Evolutionary conservation across 192 early-diverging fungal species (phyloP).

Genomic region (Backusella liffmaniae): DNA sequence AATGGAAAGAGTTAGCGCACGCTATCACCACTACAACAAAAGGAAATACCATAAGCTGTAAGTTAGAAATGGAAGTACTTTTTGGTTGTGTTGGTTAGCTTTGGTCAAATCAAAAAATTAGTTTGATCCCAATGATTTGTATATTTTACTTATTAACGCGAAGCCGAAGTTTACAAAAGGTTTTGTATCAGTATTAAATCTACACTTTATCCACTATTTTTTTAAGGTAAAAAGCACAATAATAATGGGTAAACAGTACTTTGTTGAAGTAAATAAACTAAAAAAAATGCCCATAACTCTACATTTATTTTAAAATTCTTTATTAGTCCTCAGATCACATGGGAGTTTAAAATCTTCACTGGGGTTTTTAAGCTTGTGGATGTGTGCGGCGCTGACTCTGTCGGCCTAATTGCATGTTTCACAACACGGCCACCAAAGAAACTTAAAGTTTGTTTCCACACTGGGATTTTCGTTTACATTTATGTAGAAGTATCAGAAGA

Average conservation of each 20-base stretch:
- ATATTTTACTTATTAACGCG: too few relatives aligned
- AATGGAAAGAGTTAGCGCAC: too few relatives aligned
- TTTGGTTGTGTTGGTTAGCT: too few relatives aligned
- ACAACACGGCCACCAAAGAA: slow-evolving; percentile 6
- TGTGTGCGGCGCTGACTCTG: slow-evolving; percentile 1
- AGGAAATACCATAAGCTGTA: too few relatives aligned
- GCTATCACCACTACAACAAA: too few relatives aligned
- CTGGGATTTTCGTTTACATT: slow-evolving; percentile 3
- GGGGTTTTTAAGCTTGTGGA: slow-evolving; percentile 8
- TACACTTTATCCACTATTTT: not conserved
- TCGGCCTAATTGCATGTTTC: slow-evolving; percentile 6
- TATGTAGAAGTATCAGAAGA: not conserved
- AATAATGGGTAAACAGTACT: not conserved
- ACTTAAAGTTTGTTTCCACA: slow-evolving; percentile 1
- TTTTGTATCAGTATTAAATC: not conserved
- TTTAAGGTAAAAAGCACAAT: not conserved
- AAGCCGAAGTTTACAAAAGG: too few relatives aligned
- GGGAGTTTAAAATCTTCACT: not conserved
- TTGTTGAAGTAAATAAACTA: not conserved
- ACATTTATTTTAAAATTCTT: not conserved
- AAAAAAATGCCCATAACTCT: not conserved
- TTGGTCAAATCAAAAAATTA: too few relatives aligned
- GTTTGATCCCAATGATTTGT: too few relatives aligned
- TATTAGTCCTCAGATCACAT: not conserved
- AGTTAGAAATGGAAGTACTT: too few relatives aligned